Conservation (phyloP, 75 land plant species). For the Ceratopteris richardii region DNA sequence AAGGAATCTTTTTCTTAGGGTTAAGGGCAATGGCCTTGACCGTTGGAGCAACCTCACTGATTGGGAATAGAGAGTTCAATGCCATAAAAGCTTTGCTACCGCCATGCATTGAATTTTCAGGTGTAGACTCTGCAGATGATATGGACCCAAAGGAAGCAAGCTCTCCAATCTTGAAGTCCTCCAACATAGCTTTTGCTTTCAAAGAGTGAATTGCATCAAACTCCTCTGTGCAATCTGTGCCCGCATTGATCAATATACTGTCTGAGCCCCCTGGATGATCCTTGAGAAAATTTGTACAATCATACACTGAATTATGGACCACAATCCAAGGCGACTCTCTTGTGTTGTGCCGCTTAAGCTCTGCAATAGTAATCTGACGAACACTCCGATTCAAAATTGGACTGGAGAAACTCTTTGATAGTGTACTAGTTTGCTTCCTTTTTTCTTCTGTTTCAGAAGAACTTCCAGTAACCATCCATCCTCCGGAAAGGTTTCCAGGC, state of each 20-base stretch:
- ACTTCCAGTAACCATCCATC: constrained; percentile 65
- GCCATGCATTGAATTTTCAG: constrained; percentile 2
- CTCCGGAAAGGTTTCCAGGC: constrained; percentile 84
- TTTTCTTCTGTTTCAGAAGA: not conserved
- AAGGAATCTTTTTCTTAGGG: constrained; percentile 52
- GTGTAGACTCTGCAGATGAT: constrained; percentile 43
- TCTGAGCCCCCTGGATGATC: constrained; percentile 96
- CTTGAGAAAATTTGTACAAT: constrained; percentile 77
- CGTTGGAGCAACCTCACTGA: constrained; percentile 17
- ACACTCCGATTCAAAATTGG: constrained; percentile 29
- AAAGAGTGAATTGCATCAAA: constrained; percentile 94
- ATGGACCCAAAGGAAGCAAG: constrained; percentile 8
- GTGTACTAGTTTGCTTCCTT: constrained; percentile 6
- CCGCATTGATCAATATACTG: no score
- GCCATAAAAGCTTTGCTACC: constrained; percentile 7
- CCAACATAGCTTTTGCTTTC: constrained; percentile 72
- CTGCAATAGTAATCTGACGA: constrained; percentile 41
- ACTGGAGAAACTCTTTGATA: constrained; percentile 55
- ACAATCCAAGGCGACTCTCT: constrained; percentile 74
- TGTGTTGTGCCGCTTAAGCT: constrained; percentile 66
- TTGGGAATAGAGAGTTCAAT: constrained; percentile 11
- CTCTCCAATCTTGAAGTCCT: constrained; percentile 76
- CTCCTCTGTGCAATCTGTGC: constrained; percentile 87
- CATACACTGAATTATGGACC: constrained; percentile 77
- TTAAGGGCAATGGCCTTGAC: constrained; percentile 33